phyloP scores from a whole-genome alignment of 768 basidiomycete genomes.

The Auricularia sp. region DNA sequence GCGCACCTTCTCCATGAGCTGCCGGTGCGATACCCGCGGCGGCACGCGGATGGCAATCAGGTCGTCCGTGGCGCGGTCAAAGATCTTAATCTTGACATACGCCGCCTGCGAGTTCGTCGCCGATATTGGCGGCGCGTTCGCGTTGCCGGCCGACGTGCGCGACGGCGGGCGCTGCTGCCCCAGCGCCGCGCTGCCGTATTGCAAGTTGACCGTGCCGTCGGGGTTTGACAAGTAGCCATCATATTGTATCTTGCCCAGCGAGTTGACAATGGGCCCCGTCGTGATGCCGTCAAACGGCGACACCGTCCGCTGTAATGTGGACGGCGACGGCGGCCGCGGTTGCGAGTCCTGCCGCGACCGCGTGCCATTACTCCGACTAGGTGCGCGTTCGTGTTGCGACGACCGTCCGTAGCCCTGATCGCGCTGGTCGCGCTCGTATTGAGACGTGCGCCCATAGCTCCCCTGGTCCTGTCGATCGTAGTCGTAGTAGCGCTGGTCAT shows the following conservation, averaged over 20 bases:
- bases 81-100: constrained; percentile 98
- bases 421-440: not conserved
- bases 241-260: not conserved
- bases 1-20: constrained; percentile 88
- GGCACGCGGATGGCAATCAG: constrained; percentile 95
- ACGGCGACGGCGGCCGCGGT: not conserved
- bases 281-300: not conserved
- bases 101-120: constrained; percentile 71
- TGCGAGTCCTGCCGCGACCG: not conserved
- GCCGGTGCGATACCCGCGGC: constrained; percentile 74
- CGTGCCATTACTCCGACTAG: not conserved
- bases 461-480: constrained; percentile 2
- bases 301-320: not conserved
- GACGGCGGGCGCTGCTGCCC: not conserved
- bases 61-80: constrained; percentile 87
- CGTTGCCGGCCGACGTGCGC: constrained; percentile 6
- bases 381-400: not conserved
- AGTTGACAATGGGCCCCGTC: not conserved
- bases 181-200: not conserved
- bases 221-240: not conserved
- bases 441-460: not conserved
- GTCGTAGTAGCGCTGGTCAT: constrained; percentile 36
- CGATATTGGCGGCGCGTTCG: constrained; percentile 66
- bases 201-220: not conserved
- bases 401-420: not conserved